These are phyloP conservation scores for Hibiscus trionum DNA, from an alignment of 345 rosid genomes.

Conservation along the genomic window DNA sequence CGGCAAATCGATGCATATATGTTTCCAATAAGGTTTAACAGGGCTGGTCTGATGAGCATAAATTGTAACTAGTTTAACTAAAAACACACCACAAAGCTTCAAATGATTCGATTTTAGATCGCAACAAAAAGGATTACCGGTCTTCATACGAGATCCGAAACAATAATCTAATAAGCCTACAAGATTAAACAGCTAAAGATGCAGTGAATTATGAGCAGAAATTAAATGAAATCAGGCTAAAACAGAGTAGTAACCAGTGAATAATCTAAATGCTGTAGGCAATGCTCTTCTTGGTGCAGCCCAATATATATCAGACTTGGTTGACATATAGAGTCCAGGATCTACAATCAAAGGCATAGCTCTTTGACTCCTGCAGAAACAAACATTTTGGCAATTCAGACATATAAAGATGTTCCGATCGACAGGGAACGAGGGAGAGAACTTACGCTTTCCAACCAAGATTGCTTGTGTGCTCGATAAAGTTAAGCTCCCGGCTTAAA, in stretches of 20 bases:
- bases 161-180: background rate
- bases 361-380: constrained; percentile 62
- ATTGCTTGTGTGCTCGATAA: constrained; percentile 85
- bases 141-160: background rate
- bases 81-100: background rate
- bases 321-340: constrained; percentile 76
- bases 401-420: background rate
- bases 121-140: background rate
- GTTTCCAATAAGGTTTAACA: background rate
- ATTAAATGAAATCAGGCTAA: background rate
- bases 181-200: background rate
- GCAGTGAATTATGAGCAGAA: background rate
- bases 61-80: background rate
- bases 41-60: background rate
- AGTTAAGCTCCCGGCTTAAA: constrained; percentile 69
- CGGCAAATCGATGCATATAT: background rate
- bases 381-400: background rate
- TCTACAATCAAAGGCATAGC: constrained; percentile 94
- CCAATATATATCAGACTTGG: constrained; percentile 68
- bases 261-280: constrained; percentile 86
- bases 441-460: constrained; percentile 96
- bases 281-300: constrained; percentile 69
- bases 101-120: background rate
- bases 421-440: constrained; percentile 13
- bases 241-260: constrained; percentile 53